phyloP scores from a whole-genome alignment of 352 stramenopile species.

The Globisporangium splendens region DNA sequence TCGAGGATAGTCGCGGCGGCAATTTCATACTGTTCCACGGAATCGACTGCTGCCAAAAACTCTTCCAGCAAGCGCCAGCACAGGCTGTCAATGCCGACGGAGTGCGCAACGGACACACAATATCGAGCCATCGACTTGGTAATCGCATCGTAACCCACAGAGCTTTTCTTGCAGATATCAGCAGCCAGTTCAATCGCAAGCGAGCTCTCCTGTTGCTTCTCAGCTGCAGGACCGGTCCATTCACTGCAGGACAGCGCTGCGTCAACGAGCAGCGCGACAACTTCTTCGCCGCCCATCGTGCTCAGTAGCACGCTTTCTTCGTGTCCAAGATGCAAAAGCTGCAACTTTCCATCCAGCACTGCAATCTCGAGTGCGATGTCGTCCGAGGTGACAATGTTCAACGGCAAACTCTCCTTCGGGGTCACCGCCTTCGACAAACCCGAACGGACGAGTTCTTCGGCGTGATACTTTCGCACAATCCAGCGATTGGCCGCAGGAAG shows the following conservation, averaged over 20 bases:
- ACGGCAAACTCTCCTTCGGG: constrained; percentile 9
- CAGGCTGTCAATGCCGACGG: constrained; percentile 29
- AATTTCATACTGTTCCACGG: constrained; percentile 52
- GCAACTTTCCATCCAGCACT: constrained; percentile 63
- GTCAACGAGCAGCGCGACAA: constrained; percentile 57
- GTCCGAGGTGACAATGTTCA: constrained; percentile 61
- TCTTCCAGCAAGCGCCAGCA: constrained; percentile 57
- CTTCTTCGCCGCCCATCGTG: constrained; percentile 53
- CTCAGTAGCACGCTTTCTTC: constrained; percentile 53
- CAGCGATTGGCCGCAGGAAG: constrained; percentile 47
- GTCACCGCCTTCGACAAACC: constrained; percentile 5
- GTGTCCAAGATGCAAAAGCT: constrained; percentile 44
- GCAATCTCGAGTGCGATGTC: constrained; percentile 57
- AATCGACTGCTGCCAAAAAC: constrained; percentile 35
- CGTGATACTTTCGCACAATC: constrained; percentile 71
- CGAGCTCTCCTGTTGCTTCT: constrained; percentile 44
- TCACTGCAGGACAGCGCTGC: constrained; percentile 15
- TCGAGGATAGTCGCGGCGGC: constrained; percentile 51
- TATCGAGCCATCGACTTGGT: constrained; percentile 68
- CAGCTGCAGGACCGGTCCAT: constrained; percentile 22
- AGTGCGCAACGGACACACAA: constrained; percentile 51
- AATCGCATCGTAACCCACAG: constrained; percentile 27
- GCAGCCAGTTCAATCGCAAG: constrained; percentile 48
- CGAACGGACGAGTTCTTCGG: constrained; percentile 37
- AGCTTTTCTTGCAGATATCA: constrained; percentile 36